Percentiles rank a stretch among this genome's conserved stretches.
These are phyloP conservation scores for Saprolegnia diclina DNA, from an alignment of 352 stramenopile genomes.

Conservation along the genomic window DNA sequence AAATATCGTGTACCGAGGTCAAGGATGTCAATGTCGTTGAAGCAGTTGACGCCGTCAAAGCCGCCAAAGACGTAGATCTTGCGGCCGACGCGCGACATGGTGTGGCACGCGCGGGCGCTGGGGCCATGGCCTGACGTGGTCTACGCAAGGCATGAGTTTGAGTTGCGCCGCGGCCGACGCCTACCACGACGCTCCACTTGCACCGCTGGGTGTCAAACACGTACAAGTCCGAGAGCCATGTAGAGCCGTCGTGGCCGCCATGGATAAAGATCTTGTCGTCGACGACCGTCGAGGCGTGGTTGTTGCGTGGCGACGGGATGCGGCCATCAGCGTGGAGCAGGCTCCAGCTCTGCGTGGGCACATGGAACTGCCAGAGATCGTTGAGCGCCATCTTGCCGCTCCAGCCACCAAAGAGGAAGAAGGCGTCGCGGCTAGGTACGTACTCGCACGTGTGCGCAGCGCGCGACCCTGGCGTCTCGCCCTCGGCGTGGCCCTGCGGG, in stretches of 20 bases:
- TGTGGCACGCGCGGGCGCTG: conserved; percentile 26
- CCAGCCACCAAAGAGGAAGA: conserved; percentile 78
- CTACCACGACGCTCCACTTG: conserved; percentile 23
- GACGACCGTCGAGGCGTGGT: conserved; percentile 36
- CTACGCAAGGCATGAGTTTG: not conserved
- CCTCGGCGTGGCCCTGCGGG: conserved; percentile 8
- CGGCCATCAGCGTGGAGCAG: conserved; percentile 55
- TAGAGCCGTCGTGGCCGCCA: conserved; percentile 33
- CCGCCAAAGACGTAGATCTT: conserved; percentile 29
- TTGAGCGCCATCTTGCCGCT: conserved; percentile 67
- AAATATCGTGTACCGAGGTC: conserved; percentile 22
- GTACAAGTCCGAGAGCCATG: conserved; percentile 28
- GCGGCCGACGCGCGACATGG: conserved; percentile 26
- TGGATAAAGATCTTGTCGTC: conserved; percentile 36
- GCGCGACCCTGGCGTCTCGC: conserved; percentile 16
- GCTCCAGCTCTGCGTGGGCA: conserved; percentile 57
- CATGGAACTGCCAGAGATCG: conserved; percentile 69
- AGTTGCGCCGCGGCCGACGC: too few relatives aligned
- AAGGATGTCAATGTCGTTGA: conserved; percentile 29
- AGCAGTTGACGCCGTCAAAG: conserved; percentile 26
- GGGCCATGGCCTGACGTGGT: conserved; percentile 22
- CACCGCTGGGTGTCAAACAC: conserved; percentile 27
- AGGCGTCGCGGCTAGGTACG: conserved; percentile 15
- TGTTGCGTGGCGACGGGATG: conserved; percentile 59
- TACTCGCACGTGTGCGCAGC: conserved; percentile 28